A percentile compares a stretch with the other conserved stretches of the same genome.
Evolutionary conservation across 2,329 filamentous ascomycete species (phyloP).

Genomic region (Hortaea werneckii): DNA sequence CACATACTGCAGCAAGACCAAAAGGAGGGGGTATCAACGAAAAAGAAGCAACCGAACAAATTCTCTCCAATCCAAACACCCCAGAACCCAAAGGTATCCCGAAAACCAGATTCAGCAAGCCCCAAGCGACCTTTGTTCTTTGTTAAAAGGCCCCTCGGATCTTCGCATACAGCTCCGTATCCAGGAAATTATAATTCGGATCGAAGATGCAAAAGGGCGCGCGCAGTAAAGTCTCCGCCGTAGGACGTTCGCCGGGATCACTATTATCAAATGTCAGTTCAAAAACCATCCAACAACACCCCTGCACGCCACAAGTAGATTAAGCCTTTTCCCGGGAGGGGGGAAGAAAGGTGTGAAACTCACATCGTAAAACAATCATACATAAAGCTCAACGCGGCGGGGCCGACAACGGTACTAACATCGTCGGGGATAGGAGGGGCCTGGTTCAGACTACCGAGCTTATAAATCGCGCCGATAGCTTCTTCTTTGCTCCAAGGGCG

Average conservation of each 20-base stretch:
- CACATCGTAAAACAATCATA: conserved; percentile 97
- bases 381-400: conserved; percentile 89
- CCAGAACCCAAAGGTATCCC: too few relatives aligned
- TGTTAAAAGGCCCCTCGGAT: conserved; percentile 42
- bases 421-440: conserved; percentile 93
- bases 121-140: too few relatives aligned
- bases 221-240: conserved; percentile 74
- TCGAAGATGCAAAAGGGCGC: conserved; percentile 83
- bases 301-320: too few relatives aligned
- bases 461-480: conserved; percentile 95
- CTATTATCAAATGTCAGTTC: conserved; percentile 39
- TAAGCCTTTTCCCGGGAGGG: too few relatives aligned
- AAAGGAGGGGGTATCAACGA: too few relatives aligned
- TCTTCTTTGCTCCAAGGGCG: conserved; percentile 96
- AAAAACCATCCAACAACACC: too few relatives aligned
- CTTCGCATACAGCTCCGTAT: conserved; percentile 85
- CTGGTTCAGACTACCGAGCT: conserved; percentile 84
- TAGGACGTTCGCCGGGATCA: conserved; percentile 81
- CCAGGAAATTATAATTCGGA: conserved; percentile 81
- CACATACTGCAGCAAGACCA: too few relatives aligned
- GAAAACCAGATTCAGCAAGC: too few relatives aligned
- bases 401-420: conserved; percentile 68
- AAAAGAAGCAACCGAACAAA: too few relatives aligned
- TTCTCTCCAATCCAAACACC: too few relatives aligned
- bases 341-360: too few relatives aligned